Conservation (phyloP, 2,329 filamentous ascomycete species). For the Talaromyces sp. region DNA sequence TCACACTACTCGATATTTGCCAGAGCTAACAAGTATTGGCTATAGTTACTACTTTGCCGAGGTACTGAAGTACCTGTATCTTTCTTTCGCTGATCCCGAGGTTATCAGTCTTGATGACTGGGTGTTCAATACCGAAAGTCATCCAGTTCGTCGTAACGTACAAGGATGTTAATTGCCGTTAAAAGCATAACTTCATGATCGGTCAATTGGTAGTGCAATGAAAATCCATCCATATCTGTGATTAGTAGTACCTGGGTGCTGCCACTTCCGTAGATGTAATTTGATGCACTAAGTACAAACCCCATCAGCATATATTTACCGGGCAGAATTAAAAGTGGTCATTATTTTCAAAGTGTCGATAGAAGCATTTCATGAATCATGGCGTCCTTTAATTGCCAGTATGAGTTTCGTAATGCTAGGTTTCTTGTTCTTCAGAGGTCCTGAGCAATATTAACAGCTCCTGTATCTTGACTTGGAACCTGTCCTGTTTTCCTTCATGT, state of each 20-base stretch:
- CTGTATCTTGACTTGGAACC: too few species aligned
- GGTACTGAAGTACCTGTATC: conserved; percentile 63
- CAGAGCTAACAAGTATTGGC: not conserved
- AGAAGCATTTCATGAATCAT: not conserved
- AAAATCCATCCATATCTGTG: not conserved
- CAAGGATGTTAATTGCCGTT: not conserved
- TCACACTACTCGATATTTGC: not conserved
- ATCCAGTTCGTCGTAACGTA: conserved; percentile 32
- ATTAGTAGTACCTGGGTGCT: not conserved
- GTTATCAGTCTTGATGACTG: conserved; percentile 59
- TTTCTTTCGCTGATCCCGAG: conserved; percentile 57
- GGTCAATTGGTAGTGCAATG: not conserved
- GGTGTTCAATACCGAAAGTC: conserved; percentile 61
- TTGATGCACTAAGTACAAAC: not conserved
- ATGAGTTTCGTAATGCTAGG: too few species aligned
- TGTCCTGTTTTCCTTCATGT: too few species aligned
- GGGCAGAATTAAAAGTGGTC: not conserved
- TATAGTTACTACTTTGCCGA: conserved; percentile 41
- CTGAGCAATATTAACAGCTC: too few species aligned
- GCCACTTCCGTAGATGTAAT: not conserved
- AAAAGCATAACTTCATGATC: not conserved
- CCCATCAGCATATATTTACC: not conserved
- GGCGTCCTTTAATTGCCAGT: not conserved
- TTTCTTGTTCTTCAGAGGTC: too few species aligned
- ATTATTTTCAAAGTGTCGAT: not conserved